Conservation (phyloP, 1,284 basidiomycete species). For the Mycosarcoma mackinlayi region DNA sequence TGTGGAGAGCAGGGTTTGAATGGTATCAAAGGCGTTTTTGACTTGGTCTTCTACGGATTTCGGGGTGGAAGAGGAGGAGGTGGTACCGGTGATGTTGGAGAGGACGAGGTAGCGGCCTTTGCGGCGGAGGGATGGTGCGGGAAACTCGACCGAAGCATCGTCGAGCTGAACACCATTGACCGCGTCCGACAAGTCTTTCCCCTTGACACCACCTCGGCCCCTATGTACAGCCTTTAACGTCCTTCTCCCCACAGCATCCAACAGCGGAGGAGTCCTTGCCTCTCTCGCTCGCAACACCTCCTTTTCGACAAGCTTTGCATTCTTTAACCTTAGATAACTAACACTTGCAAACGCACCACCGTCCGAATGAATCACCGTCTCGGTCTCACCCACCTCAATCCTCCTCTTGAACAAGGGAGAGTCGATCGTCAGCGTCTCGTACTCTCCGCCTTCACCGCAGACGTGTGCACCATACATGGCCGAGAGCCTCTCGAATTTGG, state of each 20-base stretch:
- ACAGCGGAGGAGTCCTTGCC: conserved; percentile 10
- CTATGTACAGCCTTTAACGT: conserved; percentile 30
- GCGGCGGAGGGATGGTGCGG: conserved; percentile 14
- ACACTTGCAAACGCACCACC: conserved; percentile 58
- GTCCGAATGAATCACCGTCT: conserved; percentile 62
- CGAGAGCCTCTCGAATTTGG: conserved; percentile 80
- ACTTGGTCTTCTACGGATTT: conserved; percentile 29
- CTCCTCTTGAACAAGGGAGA: conserved; percentile 85
- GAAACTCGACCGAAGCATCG: not conserved
- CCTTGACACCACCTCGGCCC: not conserved
- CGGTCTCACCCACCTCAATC: conserved; percentile 73
- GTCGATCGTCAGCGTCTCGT: conserved; percentile 92
- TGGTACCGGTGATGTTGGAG: conserved; percentile 26
- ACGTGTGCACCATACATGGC: conserved; percentile 87
- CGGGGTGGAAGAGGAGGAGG: not conserved
- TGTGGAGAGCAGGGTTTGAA: conserved; percentile 9
- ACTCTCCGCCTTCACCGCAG: conserved; percentile 98
- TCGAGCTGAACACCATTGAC: not conserved
- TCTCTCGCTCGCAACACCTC: not conserved
- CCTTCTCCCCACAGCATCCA: conserved; percentile 44
- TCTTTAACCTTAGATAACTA: conserved; percentile 56
- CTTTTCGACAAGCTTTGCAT: conserved; percentile 54
- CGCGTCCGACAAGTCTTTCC: not conserved
- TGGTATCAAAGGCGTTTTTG: conserved; percentile 14
- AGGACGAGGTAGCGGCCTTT: conserved; percentile 30